Evolutionary conservation across 176 grass and related monocot genomes (phyloP).

Genomic region (Musa schizocarpa): DNA sequence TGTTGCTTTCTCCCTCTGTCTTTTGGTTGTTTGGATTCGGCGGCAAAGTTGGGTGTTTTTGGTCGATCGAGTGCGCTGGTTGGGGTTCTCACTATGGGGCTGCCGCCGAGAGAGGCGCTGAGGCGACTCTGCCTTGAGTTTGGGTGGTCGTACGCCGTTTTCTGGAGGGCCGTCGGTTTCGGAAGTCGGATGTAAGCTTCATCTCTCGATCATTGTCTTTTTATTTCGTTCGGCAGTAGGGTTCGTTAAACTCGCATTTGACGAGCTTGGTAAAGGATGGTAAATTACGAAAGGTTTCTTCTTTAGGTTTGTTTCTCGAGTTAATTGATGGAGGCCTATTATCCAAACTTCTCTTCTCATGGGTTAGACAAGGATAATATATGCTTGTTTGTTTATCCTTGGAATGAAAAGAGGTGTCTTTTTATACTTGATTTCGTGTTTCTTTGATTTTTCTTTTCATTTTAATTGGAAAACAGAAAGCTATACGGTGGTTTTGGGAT

Average conservation of each 20-base stretch:
- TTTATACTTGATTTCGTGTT: not conserved
- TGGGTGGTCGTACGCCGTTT: conserved; percentile 45
- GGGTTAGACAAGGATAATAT: not conserved
- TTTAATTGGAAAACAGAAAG: not conserved
- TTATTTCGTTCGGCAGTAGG: not conserved
- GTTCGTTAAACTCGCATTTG: not conserved
- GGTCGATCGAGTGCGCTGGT: not conserved
- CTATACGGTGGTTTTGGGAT: not conserved
- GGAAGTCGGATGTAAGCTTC: conserved; percentile 31
- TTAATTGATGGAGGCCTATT: not conserved
- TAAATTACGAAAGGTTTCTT: not conserved
- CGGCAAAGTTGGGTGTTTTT: not conserved
- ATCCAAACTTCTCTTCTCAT: too few species aligned
- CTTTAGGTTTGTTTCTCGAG: not conserved
- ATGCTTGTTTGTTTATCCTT: not conserved
- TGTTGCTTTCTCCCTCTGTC: not conserved
- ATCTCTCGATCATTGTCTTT: not conserved
- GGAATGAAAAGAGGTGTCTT: not conserved
- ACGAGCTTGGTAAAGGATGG: not conserved
- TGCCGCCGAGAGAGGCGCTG: conserved; percentile 39
- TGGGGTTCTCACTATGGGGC: conserved; percentile 19
- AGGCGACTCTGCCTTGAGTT: conserved; percentile 37
- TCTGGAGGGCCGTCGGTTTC: conserved; percentile 33
- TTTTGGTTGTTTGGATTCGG: conserved; percentile 1
- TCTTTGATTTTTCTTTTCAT: not conserved